Conservation (phyloP, 805 yeast species). For the Metschnikowia vanudenii region DNA sequence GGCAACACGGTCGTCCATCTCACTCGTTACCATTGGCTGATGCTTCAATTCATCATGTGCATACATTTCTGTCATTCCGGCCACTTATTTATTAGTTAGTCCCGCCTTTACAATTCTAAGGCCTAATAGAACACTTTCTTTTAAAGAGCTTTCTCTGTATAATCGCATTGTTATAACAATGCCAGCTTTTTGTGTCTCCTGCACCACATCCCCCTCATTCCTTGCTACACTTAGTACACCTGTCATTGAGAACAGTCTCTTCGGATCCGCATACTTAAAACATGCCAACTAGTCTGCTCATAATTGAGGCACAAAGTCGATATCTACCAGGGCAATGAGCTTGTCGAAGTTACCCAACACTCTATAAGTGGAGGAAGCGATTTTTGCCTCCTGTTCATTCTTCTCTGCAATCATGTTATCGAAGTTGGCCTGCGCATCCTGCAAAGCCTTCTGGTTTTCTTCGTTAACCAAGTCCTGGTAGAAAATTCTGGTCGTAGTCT, state of each 20-base stretch:
- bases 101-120: neutral
- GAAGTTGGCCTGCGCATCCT: constrained; percentile 49
- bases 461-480: constrained; percentile 57
- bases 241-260: too few species aligned
- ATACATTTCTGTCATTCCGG: neutral
- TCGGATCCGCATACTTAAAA: too few species aligned
- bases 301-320: constrained; percentile 31
- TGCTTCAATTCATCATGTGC: constrained; percentile 6
- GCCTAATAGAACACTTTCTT: neutral
- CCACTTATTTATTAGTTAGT: neutral
- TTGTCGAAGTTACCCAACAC: constrained; percentile 58
- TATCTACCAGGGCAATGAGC: constrained; percentile 44
- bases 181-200: too few species aligned
- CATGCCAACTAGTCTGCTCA: too few species aligned
- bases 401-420: constrained; percentile 40
- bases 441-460: constrained; percentile 59
- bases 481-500: constrained; percentile 83
- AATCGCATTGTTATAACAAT: too few species aligned
- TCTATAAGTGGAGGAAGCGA: constrained; percentile 53
- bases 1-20: neutral
- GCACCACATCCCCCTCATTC: too few species aligned
- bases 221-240: too few species aligned
- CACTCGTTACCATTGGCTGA: constrained; percentile 7
- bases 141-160: too few species aligned
- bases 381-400: constrained; percentile 43